Conservation (phyloP, 2,329 filamentous ascomycete species). For the Colletotrichum paranaense region DNA sequence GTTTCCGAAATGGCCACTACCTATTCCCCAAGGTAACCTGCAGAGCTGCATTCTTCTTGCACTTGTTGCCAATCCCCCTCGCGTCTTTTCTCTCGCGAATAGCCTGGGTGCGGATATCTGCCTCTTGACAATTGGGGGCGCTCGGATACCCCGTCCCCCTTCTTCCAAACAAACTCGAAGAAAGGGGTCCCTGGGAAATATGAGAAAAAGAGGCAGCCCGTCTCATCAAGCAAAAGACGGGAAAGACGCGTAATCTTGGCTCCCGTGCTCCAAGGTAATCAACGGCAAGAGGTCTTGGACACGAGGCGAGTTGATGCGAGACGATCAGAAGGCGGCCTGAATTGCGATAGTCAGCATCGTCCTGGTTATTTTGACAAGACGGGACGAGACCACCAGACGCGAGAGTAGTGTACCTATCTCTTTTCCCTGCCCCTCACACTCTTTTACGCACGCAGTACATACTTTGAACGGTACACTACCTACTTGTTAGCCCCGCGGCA, state of each 20-base stretch:
- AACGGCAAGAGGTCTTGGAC: slow-evolving; percentile 7
- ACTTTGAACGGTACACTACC: neutral
- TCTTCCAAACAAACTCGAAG: slow-evolving; percentile 1
- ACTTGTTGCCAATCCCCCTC: neutral
- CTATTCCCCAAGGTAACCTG: neutral
- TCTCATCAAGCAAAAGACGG: slow-evolving; percentile 7
- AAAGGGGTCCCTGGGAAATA: slow-evolving; percentile 17
- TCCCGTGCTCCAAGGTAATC: neutral
- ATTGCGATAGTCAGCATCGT: slow-evolving; percentile 3
- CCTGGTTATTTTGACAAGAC: slow-evolving; percentile 16
- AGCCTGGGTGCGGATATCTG: neutral
- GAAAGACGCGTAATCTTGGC: slow-evolving; percentile 14
- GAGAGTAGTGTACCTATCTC: neutral
- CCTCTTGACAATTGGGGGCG: neutral
- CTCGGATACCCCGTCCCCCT: slow-evolving; percentile 5
- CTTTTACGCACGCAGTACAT: neutral
- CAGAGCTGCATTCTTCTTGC: neutral
- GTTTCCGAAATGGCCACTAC: slow-evolving; percentile 2
- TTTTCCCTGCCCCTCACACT: neutral
- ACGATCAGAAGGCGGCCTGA: neutral
- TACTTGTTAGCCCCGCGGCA: slow-evolving; percentile 8
- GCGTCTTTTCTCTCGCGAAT: neutral
- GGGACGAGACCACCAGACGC: neutral
- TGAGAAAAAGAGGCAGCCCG: slow-evolving; percentile 3
- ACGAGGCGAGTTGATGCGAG: slow-evolving; percentile 15